Conservation (phyloP, 345 rosid genomes). For the Populus pruinosa region DNA sequence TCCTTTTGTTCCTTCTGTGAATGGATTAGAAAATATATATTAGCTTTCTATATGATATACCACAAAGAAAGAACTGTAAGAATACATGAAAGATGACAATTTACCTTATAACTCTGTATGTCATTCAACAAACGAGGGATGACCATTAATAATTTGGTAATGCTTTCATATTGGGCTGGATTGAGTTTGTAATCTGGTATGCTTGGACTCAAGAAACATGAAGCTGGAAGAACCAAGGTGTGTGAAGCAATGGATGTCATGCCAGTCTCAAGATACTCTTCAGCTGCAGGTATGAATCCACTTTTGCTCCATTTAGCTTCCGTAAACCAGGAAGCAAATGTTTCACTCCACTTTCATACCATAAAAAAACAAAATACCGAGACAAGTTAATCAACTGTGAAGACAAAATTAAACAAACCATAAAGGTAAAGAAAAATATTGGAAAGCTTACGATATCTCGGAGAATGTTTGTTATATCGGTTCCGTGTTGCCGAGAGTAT, state of each 20-base stretch:
- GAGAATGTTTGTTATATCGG: conserved; percentile 35
- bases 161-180: conserved; percentile 27
- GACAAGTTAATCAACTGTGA: not conserved
- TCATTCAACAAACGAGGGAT: conserved; percentile 57
- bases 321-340: conserved; percentile 55
- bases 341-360: conserved; percentile 51
- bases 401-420: not conserved
- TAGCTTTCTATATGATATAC: not conserved
- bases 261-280: conserved; percentile 48
- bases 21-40: not conserved
- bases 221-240: conserved; percentile 39
- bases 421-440: no score
- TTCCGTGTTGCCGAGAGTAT: conserved; percentile 25
- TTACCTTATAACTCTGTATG: conserved; percentile 51
- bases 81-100: not conserved
- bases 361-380: not conserved
- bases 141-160: conserved; percentile 51
- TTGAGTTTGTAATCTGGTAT: conserved; percentile 25
- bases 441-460: conserved; percentile 37
- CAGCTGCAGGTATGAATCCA: conserved; percentile 26
- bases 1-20: conserved; percentile 45
- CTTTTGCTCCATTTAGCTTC: conserved; percentile 60
- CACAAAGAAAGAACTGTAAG: not conserved
- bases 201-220: conserved; percentile 30
- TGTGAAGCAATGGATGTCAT: conserved; percentile 48